phyloP scores from a whole-genome alignment of 371 early-diverging fungal genomes.

The Massospora cicadina region DNA sequence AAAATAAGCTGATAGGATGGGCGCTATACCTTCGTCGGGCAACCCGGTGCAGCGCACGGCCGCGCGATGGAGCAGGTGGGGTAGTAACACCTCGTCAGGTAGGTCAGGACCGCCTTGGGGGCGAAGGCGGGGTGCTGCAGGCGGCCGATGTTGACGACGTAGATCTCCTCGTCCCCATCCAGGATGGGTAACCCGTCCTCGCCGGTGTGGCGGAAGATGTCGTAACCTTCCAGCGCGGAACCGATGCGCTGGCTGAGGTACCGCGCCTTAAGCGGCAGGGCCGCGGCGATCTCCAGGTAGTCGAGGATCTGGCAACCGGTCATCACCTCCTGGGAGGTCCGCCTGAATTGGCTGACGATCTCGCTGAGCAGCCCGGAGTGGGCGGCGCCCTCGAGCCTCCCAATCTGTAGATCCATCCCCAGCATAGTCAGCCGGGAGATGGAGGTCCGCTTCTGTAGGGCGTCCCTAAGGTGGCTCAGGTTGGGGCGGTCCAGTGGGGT shows the following conservation, averaged over 20 bases:
- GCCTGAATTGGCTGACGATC: not conserved
- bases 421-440: not conserved
- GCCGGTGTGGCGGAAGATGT: not conserved
- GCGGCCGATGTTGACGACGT: not conserved
- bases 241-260: not conserved
- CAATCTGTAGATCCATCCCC: not conserved
- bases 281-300: not conserved
- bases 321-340: conserved; percentile 9
- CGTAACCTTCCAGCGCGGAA: not conserved
- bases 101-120: conserved; percentile 7
- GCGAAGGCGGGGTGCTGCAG: not conserved
- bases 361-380: conserved; percentile 1
- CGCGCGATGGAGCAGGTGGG: not conserved
- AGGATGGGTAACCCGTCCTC: conserved; percentile 3
- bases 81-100: conserved; percentile 7
- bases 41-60: not conserved
- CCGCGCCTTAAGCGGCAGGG: not conserved
- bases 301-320: conserved; percentile 8
- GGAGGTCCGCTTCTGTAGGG: not conserved
- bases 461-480: not conserved
- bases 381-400: not conserved
- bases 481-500: not conserved
- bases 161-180: conserved; percentile 10
- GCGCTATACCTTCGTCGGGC: conserved; percentile 3
- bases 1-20: not conserved